Evolutionary conservation across 2,329 filamentous ascomycete species (phyloP).

Genomic region (Cercospora zeae-maydis): DNA sequence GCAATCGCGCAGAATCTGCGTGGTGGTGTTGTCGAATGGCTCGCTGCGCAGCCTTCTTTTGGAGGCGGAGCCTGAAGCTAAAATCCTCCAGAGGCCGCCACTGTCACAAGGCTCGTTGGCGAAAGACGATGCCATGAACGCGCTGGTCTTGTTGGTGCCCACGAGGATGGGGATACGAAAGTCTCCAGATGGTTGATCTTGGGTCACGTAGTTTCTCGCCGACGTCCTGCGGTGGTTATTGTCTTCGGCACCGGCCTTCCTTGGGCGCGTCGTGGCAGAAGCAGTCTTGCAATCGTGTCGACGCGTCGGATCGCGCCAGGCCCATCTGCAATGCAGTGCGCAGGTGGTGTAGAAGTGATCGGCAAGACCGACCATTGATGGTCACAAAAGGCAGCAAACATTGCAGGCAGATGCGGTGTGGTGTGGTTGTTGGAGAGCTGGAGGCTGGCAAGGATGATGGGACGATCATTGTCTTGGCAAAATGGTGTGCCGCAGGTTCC

Average conservation of each 20-base stretch:
- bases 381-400: neutral
- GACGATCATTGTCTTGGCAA: neutral
- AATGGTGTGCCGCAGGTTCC: no score
- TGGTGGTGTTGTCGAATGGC: neutral
- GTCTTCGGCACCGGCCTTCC: neutral
- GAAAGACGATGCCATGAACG: neutral
- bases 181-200: neutral
- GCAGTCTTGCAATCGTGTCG: neutral
- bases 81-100: constrained; percentile 10
- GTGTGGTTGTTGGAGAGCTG: neutral
- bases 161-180: neutral
- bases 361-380: neutral
- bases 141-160: neutral
- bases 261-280: neutral
- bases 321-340: neutral
- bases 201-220: constrained; percentile 5
- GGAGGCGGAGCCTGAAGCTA: constrained; percentile 5
- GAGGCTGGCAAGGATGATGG: neutral
- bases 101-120: neutral
- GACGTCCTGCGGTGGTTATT: neutral
- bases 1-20: neutral
- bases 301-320: neutral
- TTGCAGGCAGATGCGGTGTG: neutral
- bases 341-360: neutral
- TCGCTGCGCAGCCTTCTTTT: neutral